These are phyloP conservation scores for Eurotiales sp. DNA, from an alignment of 2,329 filamentous ascomycete genomes.

Conservation along the genomic window DNA sequence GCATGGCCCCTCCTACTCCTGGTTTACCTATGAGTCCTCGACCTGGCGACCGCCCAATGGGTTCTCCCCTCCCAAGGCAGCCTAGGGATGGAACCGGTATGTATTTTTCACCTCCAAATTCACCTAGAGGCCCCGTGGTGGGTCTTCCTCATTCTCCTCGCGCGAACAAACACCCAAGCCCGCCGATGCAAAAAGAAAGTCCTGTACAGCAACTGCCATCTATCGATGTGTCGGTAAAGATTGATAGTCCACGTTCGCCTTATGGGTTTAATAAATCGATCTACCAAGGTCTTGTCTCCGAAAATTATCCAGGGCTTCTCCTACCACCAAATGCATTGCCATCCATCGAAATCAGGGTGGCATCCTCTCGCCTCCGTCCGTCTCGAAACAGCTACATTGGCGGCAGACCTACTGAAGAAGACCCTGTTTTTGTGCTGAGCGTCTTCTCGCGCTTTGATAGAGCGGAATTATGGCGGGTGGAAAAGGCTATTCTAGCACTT, in stretches of 20 bases:
- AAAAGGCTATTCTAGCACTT: constrained; percentile 83
- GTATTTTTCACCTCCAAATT: constrained; percentile 64
- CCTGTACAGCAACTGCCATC: constrained; percentile 26
- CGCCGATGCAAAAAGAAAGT: constrained; percentile 22
- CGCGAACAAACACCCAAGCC: constrained; percentile 66
- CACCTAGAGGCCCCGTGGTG: constrained; percentile 54
- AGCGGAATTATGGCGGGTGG: constrained; percentile 81
- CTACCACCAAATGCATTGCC: constrained; percentile 85
- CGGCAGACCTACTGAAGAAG: constrained; percentile 76
- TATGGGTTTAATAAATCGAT: constrained; percentile 47
- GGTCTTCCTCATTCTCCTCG: constrained; percentile 65
- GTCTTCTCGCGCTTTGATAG: constrained; percentile 66
- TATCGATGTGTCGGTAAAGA: constrained; percentile 34
- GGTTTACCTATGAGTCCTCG: constrained; percentile 62
- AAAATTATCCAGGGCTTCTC: constrained; percentile 81
- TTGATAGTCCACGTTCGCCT: constrained; percentile 31
- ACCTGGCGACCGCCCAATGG: constrained; percentile 57
- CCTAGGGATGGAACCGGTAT: constrained; percentile 47
- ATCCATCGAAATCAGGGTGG: constrained; percentile 79
- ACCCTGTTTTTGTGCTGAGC: constrained; percentile 89
- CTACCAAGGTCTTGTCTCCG: constrained; percentile 73
- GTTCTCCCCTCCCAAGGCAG: constrained; percentile 57
- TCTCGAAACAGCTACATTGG: constrained; percentile 81
- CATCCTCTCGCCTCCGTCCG: constrained; percentile 91
- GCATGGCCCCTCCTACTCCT: constrained; percentile 49